Percentiles rank a stretch among this genome's conserved stretches.
phyloP scores from a whole-genome alignment of 306 rosid genomes.

The Cyamopsis tetragonoloba region DNA sequence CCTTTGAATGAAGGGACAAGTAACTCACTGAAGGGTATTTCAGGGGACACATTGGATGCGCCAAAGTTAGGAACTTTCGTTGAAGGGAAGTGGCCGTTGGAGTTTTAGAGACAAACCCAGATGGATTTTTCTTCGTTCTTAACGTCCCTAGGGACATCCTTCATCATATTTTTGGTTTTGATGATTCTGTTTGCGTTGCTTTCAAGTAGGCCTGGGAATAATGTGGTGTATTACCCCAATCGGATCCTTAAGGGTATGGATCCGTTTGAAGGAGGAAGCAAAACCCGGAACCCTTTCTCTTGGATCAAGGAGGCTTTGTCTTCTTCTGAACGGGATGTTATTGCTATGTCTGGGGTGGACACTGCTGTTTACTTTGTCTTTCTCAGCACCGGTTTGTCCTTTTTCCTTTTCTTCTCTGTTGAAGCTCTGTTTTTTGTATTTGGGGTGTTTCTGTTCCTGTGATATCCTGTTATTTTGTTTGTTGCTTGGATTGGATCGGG shows the following conservation, averaged over 20 bases:
- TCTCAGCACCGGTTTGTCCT: conserved; percentile 59
- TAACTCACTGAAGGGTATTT: background rate
- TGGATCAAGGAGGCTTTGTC: conserved; percentile 73
- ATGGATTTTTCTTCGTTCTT: conserved; percentile 82
- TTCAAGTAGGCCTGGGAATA: conserved; percentile 61
- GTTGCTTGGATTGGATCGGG: conserved; percentile 3
- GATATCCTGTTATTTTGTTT: background rate
- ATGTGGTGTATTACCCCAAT: conserved; percentile 86
- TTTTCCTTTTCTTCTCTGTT: background rate
- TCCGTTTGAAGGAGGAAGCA: conserved; percentile 43
- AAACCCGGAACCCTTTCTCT: conserved; percentile 62
- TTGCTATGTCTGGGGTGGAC: conserved; percentile 77
- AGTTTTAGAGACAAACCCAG: conserved; percentile 5
- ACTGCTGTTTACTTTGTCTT: conserved; percentile 93
- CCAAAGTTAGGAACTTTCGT: background rate
- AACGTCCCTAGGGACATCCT: conserved; percentile 88
- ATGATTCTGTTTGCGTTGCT: conserved; percentile 65
- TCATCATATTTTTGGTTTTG: conserved; percentile 59
- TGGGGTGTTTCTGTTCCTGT: background rate
- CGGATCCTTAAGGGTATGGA: conserved; percentile 77
- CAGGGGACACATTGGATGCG: background rate
- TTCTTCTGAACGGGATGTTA: conserved; percentile 66
- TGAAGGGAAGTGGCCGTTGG: background rate
- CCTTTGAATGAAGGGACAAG: background rate
- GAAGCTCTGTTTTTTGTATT: background rate